Evolutionary conservation across 1,139 yeast species (phyloP), one percentile per base, ranked within the genome.

Genomic region (Casaregolazyma suthepensis): DNA sequence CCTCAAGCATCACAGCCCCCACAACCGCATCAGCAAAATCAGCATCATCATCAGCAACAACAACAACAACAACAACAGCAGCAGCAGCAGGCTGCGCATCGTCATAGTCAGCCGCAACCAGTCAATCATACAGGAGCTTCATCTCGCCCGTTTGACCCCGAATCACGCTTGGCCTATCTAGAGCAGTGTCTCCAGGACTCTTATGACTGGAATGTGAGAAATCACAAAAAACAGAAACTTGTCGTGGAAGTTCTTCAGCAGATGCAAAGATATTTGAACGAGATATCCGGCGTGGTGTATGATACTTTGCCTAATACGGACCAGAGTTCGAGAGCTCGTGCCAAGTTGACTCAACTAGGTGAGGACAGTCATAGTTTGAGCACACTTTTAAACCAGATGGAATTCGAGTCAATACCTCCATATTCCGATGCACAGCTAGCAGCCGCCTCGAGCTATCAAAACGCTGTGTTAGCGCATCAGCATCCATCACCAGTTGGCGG

Each of bases 401-500:
- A 35, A 7, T 15, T 35, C 17, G 40, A 35, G 2, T 15, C 15
- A 35, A 5, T 35, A 31, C n/a, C 37, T 6, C 17, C 40, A 3
- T 15, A n/a, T 35, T 35, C 17, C 2, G 40, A 35, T 15, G 17
- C 40, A 15, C 15, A 35, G 17, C 17, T 15, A 15, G 17, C 40
- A 12, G 40, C 40, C 6, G 17, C 15, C 13, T 2, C 17, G 15
- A 15, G 7, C 9, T 13, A 13, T 35, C 40, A 35, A 15, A 35
- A 35, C 13, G 17, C 15, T 9, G 17, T 35, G 40, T 6, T 15
- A 35, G 17, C 52, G 47, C 38, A 48, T 19, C 50, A 53, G 20
- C 54, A 59, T 10, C 56, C 52, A 47, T 53, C 54, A 20, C 50
- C 57, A 5, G 52, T 61, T 13, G 44, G 50, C 10, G 65, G 61